phyloP scores from a whole-genome alignment of 129 eudicot species.

The Centrapalus pauciflorus region DNA sequence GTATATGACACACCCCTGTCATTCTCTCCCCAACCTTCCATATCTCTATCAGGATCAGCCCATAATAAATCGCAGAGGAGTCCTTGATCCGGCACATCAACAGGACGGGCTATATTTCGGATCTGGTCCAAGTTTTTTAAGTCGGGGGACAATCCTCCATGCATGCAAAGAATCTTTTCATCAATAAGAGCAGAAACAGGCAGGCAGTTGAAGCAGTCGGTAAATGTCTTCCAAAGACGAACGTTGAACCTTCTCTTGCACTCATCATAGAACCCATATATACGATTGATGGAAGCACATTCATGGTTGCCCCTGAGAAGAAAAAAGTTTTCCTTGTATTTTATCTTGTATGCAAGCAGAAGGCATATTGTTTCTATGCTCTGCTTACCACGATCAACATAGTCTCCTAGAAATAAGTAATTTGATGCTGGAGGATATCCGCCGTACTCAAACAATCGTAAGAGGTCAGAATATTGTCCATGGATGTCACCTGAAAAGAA shows the following conservation, averaged over 20 bases:
- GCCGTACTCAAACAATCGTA: slow-evolving; percentile 59
- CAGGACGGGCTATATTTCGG: slow-evolving; percentile 44
- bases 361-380: slow-evolving; percentile 71
- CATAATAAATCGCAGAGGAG: slow-evolving; percentile 55
- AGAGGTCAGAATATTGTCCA: slow-evolving; percentile 57
- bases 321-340: slow-evolving; percentile 65
- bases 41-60: slow-evolving; percentile 61
- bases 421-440: slow-evolving; percentile 57
- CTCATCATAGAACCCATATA: slow-evolving; percentile 59
- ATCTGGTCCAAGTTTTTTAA: slow-evolving; percentile 49
- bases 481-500: slow-evolving; percentile 51
- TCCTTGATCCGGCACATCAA: slow-evolving; percentile 62
- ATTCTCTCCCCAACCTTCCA: slow-evolving; percentile 66
- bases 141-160: slow-evolving; percentile 67
- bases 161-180: slow-evolving; percentile 69
- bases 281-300: slow-evolving; percentile 60
- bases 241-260: slow-evolving; percentile 62
- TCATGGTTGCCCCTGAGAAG: slow-evolving; percentile 66
- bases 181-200: slow-evolving; percentile 68
- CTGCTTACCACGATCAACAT: slow-evolving; percentile 71
- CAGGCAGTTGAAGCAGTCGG: slow-evolving; percentile 55
- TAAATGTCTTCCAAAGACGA: slow-evolving; percentile 59
- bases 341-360: slow-evolving; percentile 60
- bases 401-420: slow-evolving; percentile 56
- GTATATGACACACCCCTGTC: slow-evolving; percentile 59